Conservation (phyloP, 495 filamentous ascomycete genomes). For the Penicillium robsamsonii region DNA sequence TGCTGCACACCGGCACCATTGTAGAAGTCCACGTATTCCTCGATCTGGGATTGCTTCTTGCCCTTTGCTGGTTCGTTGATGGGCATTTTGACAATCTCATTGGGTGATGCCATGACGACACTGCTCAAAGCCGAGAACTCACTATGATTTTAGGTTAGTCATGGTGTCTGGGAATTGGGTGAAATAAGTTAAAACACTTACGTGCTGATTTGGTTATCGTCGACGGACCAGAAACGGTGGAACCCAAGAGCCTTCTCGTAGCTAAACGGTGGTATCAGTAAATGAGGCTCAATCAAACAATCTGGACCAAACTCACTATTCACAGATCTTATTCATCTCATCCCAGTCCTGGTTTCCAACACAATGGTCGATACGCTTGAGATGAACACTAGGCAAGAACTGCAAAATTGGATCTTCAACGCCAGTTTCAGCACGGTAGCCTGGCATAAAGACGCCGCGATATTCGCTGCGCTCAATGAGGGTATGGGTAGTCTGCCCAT, state of each 20-base stretch:
- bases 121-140: constrained; percentile 82
- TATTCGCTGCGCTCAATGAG: constrained; percentile 68
- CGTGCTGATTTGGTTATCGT: constrained; percentile 83
- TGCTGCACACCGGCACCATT: constrained; percentile 85
- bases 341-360: constrained; percentile 93
- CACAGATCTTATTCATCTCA: constrained; percentile 79
- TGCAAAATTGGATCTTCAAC: constrained; percentile 47
- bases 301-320: constrained; percentile 50
- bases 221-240: constrained; percentile 93
- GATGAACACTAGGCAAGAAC: constrained; percentile 57
- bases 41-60: constrained; percentile 84
- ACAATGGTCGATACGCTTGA: constrained; percentile 83
- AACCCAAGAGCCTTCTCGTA: constrained; percentile 89
- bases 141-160: constrained; percentile 21
- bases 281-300: neutral
- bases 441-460: constrained; percentile 73
- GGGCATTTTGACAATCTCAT: constrained; percentile 87
- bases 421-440: constrained; percentile 56
- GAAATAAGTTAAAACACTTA: constrained; percentile 21
- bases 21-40: constrained; percentile 89
- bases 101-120: constrained; percentile 84
- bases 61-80: constrained; percentile 93
- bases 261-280: constrained; percentile 34
- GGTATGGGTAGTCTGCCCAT: constrained; percentile 90
- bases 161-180: neutral